Base-by-base conservation (phyloP, 257 asterid species). In the Prunella vulgaris region DNA sequence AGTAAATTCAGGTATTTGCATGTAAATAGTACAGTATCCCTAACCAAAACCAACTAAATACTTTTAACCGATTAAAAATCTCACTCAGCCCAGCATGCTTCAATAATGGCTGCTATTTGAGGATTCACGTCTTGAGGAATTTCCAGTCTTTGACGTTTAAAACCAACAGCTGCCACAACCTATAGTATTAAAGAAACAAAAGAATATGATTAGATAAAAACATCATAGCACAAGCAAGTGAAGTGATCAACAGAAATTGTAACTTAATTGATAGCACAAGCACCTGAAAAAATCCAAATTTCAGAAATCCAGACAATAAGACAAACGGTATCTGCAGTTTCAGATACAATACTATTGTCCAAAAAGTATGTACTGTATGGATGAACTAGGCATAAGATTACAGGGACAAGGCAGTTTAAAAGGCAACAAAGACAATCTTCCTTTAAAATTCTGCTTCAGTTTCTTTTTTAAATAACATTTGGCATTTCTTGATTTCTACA, bases 141-240 rank as follows among this genome's bases (percentile, higher is more conserved):
- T 61, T 93, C 95, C 74, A 88, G 96, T 75, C 96, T 85, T 78
- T 77, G 88, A 51, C 86, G 79, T 79, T 88, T 82, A 56, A 93
- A 93, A 52, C 90, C 97, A 76, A 93, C 97, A 61, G 97, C 99
- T 60, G 96, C 97, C 75, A 93, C 97, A 70, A 93, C 99, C 99
- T 93, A 60, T 25, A 75, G 32, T 66, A 40, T 58, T 49, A 27
- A 73, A 79, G 24, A 69, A 66, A 65, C 49, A 59, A 66, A 44
- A 46, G 15, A 60, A 49, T 18, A 33, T 17, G 44, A 22, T 69
- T 7, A 66, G 48, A 72, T 42, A 33, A 44, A 18, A 15, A 17
- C 10, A 44, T n/a, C 52, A 15, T n/a, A 48, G 12, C n/a, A 49
- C 49, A 44, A 30, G 49, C 49, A 66, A 51, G 71, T 28, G 2